Percentiles rank a stretch among this genome's conserved stretches.
phyloP scores from a whole-genome alignment of 164 flowering plant species.

The Platanus orientalis region DNA sequence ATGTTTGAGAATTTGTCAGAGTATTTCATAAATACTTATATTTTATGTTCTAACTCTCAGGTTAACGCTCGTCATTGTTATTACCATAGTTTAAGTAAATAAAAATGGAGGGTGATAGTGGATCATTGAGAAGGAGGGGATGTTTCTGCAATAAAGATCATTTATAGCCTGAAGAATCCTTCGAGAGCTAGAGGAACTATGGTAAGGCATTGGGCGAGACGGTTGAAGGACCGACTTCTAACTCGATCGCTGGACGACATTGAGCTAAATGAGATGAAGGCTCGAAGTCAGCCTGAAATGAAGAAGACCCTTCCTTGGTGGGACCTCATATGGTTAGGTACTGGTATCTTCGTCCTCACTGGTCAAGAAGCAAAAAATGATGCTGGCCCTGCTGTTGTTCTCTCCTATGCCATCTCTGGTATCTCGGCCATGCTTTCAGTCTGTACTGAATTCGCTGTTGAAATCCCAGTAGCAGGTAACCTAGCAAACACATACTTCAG shows the following conservation, averaged over 20 bases:
- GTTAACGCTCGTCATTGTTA: no score
- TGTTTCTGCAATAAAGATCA: constrained; percentile 37
- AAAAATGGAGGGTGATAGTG: neutral
- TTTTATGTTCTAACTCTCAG: no score
- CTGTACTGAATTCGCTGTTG: constrained; percentile 66
- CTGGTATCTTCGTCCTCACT: no score
- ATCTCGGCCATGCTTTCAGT: constrained; percentile 49
- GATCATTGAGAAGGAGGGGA: constrained; percentile 20
- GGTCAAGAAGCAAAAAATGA: no score
- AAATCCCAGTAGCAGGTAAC: constrained; percentile 55
- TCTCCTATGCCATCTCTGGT: constrained; percentile 49
- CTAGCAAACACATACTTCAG: neutral
- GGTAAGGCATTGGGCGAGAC: constrained; percentile 26
- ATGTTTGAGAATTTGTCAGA: no score
- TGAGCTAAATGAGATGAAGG: constrained; percentile 40
- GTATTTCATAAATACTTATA: no score
- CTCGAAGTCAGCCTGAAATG: no score
- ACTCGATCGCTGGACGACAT: constrained; percentile 35
- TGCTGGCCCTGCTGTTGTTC: no score
- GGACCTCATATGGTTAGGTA: constrained; percentile 64
- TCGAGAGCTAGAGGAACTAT: constrained; percentile 41
- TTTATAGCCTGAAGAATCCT: no score
- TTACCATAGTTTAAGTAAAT: no score
- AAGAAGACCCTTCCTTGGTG: no score
- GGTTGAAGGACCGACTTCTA: constrained; percentile 33